Base-by-base conservation (phyloP, 768 basidiomycete species). In the Naganishia friedmannii region DNA sequence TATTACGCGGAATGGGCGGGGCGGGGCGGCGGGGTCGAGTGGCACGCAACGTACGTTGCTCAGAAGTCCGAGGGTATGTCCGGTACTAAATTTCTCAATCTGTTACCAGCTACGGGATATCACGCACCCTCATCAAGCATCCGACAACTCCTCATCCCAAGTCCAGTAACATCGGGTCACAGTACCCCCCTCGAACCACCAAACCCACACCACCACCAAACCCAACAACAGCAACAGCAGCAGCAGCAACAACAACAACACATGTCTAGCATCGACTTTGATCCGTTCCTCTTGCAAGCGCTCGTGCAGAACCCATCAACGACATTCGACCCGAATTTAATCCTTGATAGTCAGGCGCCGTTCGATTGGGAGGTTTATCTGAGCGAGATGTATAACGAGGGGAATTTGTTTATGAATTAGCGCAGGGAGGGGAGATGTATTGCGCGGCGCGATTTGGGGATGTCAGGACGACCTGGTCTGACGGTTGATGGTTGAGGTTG, bases 301-400 rank as follows among this genome's bases (percentile, higher is more conserved):
- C 48, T 69, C 26, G 68, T 58, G 15, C 56, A 46, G 31, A 48
- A 69, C 42, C 68, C 56, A 29, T 69, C 56, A 57, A 69, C 51
- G 68, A 58, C 55, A 26, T 37, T 69, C 53, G 53, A 68, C n/a
- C 31, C 60, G 9, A 63, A 63, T 42, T 10, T 37, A 23, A 63
- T 63, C 23, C 5, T 63, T 21, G 57, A 69, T 29, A 69, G 58
- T 42, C 39, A 60, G 45, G 56, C 55, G 29, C 58, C 58, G 28
- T 69, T 60, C 34, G 58, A 69, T 60, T 69, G 68, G 68, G 68
- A 69, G 48, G 57, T 46, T 1, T 60, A 58, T 26, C n/a, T 69
- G 39, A 28, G n/a, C 46, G 68, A 69, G 48, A 69, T 69, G 68
- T 69, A 69, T 55, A 63, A 63, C n/a, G 60, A 63, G 60, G 60